These are phyloP conservation scores for Neopestalotiopsis sp. DNA, from an alignment of 2,329 filamentous ascomycete species.

Conservation along the genomic window DNA sequence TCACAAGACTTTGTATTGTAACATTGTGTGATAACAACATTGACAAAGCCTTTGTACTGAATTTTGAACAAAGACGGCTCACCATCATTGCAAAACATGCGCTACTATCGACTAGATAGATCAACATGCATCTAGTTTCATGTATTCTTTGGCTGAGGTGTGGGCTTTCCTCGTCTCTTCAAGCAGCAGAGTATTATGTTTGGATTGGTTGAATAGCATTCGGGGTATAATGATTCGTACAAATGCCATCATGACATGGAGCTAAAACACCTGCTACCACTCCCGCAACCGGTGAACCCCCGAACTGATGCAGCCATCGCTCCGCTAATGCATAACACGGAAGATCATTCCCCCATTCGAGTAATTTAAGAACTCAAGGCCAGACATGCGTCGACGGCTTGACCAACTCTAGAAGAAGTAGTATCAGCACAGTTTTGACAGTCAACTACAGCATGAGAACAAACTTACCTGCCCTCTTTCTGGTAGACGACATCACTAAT, in stretches of 20 bases:
- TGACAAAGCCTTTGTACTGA: too few relatives aligned
- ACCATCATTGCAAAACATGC: too few relatives aligned
- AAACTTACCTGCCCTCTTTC: slow-evolving; percentile 86
- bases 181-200: background rate
- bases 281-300: background rate
- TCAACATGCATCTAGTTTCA: too few relatives aligned
- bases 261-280: slow-evolving; percentile 5
- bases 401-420: slow-evolving; percentile 57
- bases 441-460: slow-evolving; percentile 16
- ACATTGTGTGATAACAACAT: too few relatives aligned
- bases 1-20: too few relatives aligned
- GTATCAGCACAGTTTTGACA: background rate
- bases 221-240: slow-evolving; percentile 15
- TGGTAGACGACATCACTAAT: slow-evolving; percentile 96
- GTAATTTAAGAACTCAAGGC: slow-evolving; percentile 58
- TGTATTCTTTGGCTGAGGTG: too few relatives aligned
- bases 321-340: slow-evolving; percentile 18
- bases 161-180: too few relatives aligned
- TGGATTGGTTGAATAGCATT: slow-evolving; percentile 5
- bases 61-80: too few relatives aligned
- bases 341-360: background rate
- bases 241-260: slow-evolving; percentile 1
- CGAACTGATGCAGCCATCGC: slow-evolving; percentile 14
- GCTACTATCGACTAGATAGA: too few relatives aligned
- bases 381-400: slow-evolving; percentile 86